Percentiles rank a stretch among this genome's conserved stretches.
These are phyloP conservation scores for Fusarium robinianum DNA, from an alignment of 2,329 filamentous ascomycete genomes.

Conservation along the genomic window DNA sequence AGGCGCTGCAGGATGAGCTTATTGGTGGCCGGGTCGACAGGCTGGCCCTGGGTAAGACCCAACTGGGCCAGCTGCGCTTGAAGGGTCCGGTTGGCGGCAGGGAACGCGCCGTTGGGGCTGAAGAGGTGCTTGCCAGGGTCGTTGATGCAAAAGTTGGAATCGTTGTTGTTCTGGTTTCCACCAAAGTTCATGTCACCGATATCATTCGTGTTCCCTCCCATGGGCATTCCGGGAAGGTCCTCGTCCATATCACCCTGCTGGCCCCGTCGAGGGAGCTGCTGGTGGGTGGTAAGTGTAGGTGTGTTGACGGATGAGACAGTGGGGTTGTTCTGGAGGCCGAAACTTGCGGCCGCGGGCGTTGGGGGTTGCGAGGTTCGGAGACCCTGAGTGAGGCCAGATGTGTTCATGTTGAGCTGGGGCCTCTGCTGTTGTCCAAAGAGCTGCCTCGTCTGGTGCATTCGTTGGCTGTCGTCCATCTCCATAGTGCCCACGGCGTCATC, in stretches of 20 bases:
- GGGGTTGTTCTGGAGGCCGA: slow-evolving; percentile 87
- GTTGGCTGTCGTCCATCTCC: slow-evolving; percentile 65
- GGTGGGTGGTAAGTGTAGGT: slow-evolving; percentile 82
- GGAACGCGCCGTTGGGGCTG: slow-evolving; percentile 77
- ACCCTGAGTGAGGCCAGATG: slow-evolving; percentile 75
- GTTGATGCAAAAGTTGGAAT: slow-evolving; percentile 71
- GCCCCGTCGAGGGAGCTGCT: slow-evolving; percentile 67
- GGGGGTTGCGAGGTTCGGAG: slow-evolving; percentile 84
- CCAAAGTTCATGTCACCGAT: slow-evolving; percentile 62
- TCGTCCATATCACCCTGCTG: slow-evolving; percentile 71
- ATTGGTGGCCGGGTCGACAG: slow-evolving; percentile 76
- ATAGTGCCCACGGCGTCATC: slow-evolving; percentile 75
- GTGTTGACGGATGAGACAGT: slow-evolving; percentile 98
- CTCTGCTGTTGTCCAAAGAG: slow-evolving; percentile 66
- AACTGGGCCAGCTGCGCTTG: slow-evolving; percentile 72
- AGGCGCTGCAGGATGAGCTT: slow-evolving; percentile 61
- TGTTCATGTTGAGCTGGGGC: slow-evolving; percentile 80
- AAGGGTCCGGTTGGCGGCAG: slow-evolving; percentile 65
- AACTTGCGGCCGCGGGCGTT: slow-evolving; percentile 77
- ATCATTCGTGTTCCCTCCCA: slow-evolving; percentile 60
- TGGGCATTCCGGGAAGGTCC: slow-evolving; percentile 66
- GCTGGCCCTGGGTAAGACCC: slow-evolving; percentile 75
- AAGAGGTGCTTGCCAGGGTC: slow-evolving; percentile 94
- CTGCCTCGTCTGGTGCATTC: slow-evolving; percentile 71
- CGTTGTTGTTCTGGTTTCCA: slow-evolving; percentile 43